These are phyloP conservation scores for Dunaliella primolecta DNA, from an alignment of 139 green algal species.

Conservation along the genomic window DNA sequence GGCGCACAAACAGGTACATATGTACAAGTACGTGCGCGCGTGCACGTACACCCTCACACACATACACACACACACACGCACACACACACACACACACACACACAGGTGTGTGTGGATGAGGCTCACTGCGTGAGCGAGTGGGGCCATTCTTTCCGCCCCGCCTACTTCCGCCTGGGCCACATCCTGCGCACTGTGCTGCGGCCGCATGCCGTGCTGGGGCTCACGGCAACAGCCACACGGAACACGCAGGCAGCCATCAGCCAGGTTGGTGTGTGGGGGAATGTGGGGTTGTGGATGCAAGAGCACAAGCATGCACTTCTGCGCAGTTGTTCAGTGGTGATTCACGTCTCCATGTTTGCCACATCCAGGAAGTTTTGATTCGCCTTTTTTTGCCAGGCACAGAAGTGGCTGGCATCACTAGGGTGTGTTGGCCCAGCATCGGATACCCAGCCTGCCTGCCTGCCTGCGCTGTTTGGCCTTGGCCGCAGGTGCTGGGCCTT, in stretches of 20 bases:
- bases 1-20: not conserved
- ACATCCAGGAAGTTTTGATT: too few species aligned
- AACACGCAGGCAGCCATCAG: slow-evolving; percentile 58
- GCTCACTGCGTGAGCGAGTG: slow-evolving; percentile 92
- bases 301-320: not conserved
- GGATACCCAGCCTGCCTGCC: too few species aligned
- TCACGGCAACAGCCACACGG: slow-evolving; percentile 87
- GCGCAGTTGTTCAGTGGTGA: not conserved
- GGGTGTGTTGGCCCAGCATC: too few species aligned
- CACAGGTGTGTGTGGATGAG: slow-evolving; percentile 77
- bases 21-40: not conserved
- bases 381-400: too few species aligned
- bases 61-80: not conserved
- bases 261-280: slow-evolving; percentile 7
- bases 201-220: slow-evolving; percentile 65
- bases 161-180: slow-evolving; percentile 70
- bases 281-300: too few species aligned
- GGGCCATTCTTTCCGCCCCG: slow-evolving; percentile 92
- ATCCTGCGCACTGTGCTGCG: slow-evolving; percentile 59
- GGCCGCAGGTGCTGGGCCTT: slow-evolving; percentile 64
- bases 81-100: not conserved
- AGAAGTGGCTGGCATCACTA: too few species aligned
- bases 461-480: too few species aligned
- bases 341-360: not conserved
- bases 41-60: not conserved